A percentile compares a stretch with the other conserved stretches of the same genome.
These are phyloP conservation scores for Lenzites betulinus DNA, from an alignment of 768 basidiomycete species.

Conservation along the genomic window DNA sequence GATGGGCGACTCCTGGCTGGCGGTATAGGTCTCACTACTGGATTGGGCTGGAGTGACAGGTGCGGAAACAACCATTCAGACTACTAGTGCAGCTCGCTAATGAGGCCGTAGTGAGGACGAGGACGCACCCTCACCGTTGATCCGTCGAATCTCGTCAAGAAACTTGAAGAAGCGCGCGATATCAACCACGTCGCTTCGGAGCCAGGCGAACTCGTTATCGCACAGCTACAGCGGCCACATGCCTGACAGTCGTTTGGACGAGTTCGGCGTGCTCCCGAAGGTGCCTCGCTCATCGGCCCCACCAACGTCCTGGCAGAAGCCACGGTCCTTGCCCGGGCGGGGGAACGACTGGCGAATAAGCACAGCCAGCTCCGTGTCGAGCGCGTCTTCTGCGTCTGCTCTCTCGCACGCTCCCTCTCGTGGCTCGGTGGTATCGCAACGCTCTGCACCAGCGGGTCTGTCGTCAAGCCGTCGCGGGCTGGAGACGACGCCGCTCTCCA, in stretches of 20 bases:
- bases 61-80: slow-evolving; percentile 3
- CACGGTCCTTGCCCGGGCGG: neutral
- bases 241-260: slow-evolving; percentile 11
- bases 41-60: slow-evolving; percentile 46
- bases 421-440: slow-evolving; percentile 21
- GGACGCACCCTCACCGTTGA: slow-evolving; percentile 42
- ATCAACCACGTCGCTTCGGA: slow-evolving; percentile 22
- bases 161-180: slow-evolving; percentile 23
- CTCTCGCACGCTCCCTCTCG: slow-evolving; percentile 20
- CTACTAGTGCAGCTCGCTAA: neutral
- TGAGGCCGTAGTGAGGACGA: slow-evolving; percentile 39
- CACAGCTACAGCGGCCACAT: slow-evolving; percentile 29
- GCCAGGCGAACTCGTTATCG: slow-evolving; percentile 26
- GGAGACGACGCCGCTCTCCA: slow-evolving; percentile 6
- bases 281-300: slow-evolving; percentile 15
- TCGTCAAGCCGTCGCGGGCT: slow-evolving; percentile 12
- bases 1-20: slow-evolving; percentile 40
- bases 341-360: slow-evolving; percentile 8
- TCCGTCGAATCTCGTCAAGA: slow-evolving; percentile 36
- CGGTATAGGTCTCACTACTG: slow-evolving; percentile 44
- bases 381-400: slow-evolving; percentile 10
- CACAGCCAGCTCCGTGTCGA: slow-evolving; percentile 20
- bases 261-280: slow-evolving; percentile 19
- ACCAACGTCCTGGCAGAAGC: slow-evolving; percentile 27
- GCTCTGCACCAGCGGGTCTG: slow-evolving; percentile 15